Base-by-base conservation (phyloP, 2,329 filamentous ascomycete genomes). In the Rhynchosporium secalis region DNA sequence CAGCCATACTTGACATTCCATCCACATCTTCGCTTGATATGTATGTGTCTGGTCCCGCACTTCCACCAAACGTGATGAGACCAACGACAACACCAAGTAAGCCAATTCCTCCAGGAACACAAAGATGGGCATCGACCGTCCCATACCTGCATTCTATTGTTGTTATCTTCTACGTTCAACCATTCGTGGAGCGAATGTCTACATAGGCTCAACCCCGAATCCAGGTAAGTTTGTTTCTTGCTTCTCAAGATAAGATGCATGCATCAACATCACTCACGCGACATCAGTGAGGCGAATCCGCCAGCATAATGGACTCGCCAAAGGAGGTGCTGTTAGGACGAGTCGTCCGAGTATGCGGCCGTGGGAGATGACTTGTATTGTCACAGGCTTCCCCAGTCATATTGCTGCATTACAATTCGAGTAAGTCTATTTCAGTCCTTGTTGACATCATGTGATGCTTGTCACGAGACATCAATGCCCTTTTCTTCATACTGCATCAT, bases 371-470 rank as follows among this genome's bases (percentile, higher is more conserved):
- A 84, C 91, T 2, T 87, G 86, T 46, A 80, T 97, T 5, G 89
- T 98, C 1, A 90, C 90, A 6, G 94, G 94, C 0, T 99, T 99
- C 68, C 92, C 91, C 0, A 94, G 90, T 68, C 88, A 88, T 71
- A 86, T 94, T 41, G 92, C 91, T 0, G 95, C 95, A 0, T 78
- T 99, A 66, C 94, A 98, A 72, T 98, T 99, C 73, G 94, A 98
- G 89, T 95, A 81, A 73, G 60, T 57, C 9, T 28, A 9, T 9
- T 28, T 36, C n/a, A 3, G n/a, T 10, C 8, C 12, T 36, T 45
- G 86, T 68, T 47, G 28, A 45, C 28, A 31, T 46, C 60, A 57
- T 26, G 56, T 60, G 60, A 56, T 28, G 38, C 36, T 31, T 12
- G 41, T 61, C 62, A 65, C 63, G 60, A 67, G 60, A 40, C 33